Base-by-base conservation (phyloP, 2,329 filamentous ascomycete species). In the Alternaria panax region DNA sequence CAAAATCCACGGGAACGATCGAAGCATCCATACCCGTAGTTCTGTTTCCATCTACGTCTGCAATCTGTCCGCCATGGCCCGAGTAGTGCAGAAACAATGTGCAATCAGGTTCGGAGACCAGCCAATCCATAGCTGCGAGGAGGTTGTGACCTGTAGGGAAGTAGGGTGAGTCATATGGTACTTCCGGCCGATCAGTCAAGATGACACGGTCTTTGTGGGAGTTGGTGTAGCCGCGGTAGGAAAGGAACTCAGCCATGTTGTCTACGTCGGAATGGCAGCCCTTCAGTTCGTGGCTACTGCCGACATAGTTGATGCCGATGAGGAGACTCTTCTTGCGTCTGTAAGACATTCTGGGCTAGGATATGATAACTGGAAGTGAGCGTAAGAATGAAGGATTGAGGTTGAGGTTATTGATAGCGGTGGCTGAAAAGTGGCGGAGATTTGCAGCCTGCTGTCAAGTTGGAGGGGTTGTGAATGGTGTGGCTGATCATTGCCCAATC, bases 11-110 rank as follows among this genome's bases (percentile, higher is more conserved):
- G 0, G 84, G 85, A 18, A 84, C 84, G 63, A 86, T 85, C 0
- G 83, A 84, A 57, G 85, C 83, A 57, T 85, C 81, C 30, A 77
- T 55, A 1, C 75, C 75, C 1, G 73, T 73, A 4, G 63, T 62
- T 4, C 70, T 62, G 50, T 75, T 78, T 4, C 80, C 80, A n/a
- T 81, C 79, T 0, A 75, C 71, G 56, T 84, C 81, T 14, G 71
- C 72, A 22, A 86, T 80, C 70, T 86, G 84, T 41, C 85, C 82
- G 53, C 86, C 86, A 61, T 88, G 86, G 1, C 86, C 86, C 0
- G 83, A 85, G 64, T 88, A 88, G 63, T 86, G 85, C 50, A 88
- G 71, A 78, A 86, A 87, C 18, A 84, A 74, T 8, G 77, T 80
- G 55, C 83, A 84, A 9, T 82, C 81, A 0, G 85, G 83, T 54